Evolutionary conservation across 2,329 filamentous ascomycete genomes (phyloP).

Genomic region (Geosmithia putterillii): DNA sequence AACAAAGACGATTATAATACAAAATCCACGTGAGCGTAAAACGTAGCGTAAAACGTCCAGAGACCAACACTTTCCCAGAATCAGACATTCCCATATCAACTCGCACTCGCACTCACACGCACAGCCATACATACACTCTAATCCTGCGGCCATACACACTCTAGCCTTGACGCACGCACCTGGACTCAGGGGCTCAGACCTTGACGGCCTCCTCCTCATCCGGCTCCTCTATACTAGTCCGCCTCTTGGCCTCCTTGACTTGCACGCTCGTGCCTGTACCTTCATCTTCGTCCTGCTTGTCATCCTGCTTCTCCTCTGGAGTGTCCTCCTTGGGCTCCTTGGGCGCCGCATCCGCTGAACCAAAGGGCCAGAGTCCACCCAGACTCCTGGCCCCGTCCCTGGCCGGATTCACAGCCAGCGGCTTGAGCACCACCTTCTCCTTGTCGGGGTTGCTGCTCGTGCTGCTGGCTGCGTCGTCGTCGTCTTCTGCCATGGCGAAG

Average conservation of each 20-base stretch:
- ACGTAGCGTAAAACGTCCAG: too few species aligned
- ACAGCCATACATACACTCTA: not conserved
- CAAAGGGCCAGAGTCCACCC: slow-evolving; percentile 47
- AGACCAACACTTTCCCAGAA: too few species aligned
- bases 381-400: slow-evolving; percentile 27
- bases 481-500: slow-evolving; percentile 51
- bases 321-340: slow-evolving; percentile 15
- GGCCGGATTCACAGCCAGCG: slow-evolving; percentile 39
- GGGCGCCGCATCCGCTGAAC: slow-evolving; percentile 17
- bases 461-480: slow-evolving; percentile 10
- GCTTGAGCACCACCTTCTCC: slow-evolving; percentile 38
- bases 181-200: slow-evolving; percentile 1
- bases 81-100: too few species aligned
- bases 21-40: too few species aligned
- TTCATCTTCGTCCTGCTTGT: not conserved
- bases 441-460: slow-evolving; percentile 7
- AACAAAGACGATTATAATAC: too few species aligned
- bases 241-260: slow-evolving; percentile 37
- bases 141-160: too few species aligned
- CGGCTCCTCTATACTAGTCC: slow-evolving; percentile 48
- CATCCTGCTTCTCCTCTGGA: slow-evolving; percentile 2
- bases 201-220: slow-evolving; percentile 38
- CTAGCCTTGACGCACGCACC: too few species aligned
- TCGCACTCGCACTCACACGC: too few species aligned
- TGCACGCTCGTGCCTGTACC: slow-evolving; percentile 18